A percentile compares a stretch with the other conserved stretches of the same genome.
Evolutionary conservation across 768 basidiomycete genomes (phyloP).

Genomic region (Lenzites betulinus): DNA sequence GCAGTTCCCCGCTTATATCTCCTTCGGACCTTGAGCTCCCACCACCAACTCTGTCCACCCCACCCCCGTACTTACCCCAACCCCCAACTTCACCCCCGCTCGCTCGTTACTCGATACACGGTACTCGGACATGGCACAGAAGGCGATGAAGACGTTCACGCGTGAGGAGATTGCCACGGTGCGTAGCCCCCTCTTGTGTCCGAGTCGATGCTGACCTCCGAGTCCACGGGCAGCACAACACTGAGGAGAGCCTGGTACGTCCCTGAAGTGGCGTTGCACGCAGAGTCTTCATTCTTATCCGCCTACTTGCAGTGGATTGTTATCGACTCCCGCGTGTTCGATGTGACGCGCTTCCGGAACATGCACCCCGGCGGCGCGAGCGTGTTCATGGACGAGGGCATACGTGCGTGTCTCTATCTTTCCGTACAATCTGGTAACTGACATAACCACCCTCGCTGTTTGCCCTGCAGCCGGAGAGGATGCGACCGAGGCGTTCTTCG

Average conservation of each 20-base stretch:
- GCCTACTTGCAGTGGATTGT: slow-evolving; percentile 60
- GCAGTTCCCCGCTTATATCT: slow-evolving; percentile 7
- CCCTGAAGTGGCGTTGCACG: background rate
- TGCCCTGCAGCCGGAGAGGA: slow-evolving; percentile 67
- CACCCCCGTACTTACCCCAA: background rate
- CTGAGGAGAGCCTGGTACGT: slow-evolving; percentile 66
- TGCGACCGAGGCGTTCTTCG: slow-evolving; percentile 82
- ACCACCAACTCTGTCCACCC: background rate
- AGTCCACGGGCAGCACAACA: slow-evolving; percentile 57
- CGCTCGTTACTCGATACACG: too few relatives aligned
- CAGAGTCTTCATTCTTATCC: background rate
- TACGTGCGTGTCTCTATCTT: slow-evolving; percentile 56
- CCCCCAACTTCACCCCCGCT: background rate
- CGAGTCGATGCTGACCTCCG: background rate
- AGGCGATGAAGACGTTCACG: slow-evolving; percentile 44
- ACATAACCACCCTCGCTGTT: too few relatives aligned
- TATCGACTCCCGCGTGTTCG: slow-evolving; percentile 77
- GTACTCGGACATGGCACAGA: slow-evolving; percentile 25
- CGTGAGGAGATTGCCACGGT: slow-evolving; percentile 71
- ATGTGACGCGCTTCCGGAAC: slow-evolving; percentile 71
- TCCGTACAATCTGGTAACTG: background rate
- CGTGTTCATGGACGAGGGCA: slow-evolving; percentile 66
- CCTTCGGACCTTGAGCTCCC: background rate
- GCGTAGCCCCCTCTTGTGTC: slow-evolving; percentile 16
- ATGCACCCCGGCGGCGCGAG: slow-evolving; percentile 80